Conservation (phyloP, 768 basidiomycete species). For the Lactarius sanguifluus region DNA sequence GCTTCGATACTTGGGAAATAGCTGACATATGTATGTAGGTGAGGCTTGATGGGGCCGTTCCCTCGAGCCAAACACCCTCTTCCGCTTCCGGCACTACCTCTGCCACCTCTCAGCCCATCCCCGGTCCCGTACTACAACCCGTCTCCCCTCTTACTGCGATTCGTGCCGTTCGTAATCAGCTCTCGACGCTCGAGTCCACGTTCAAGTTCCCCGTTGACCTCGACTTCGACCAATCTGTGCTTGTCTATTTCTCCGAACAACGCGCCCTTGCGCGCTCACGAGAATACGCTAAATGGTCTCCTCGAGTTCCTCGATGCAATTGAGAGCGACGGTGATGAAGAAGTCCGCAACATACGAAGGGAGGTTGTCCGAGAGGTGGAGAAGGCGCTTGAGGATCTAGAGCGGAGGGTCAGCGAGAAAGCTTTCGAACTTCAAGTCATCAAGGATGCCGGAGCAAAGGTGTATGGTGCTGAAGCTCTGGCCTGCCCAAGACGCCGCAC, state of each 20-base stretch:
- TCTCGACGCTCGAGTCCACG: conserved; percentile 13
- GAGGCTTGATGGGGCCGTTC: neutral
- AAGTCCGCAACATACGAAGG: conserved; percentile 52
- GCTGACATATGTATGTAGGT: conserved; percentile 4
- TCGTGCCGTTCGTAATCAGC: conserved; percentile 15
- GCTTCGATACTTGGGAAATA: neutral
- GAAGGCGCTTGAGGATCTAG: conserved; percentile 54
- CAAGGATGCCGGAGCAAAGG: neutral
- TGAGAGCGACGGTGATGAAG: conserved; percentile 58
- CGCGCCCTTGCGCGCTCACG: conserved; percentile 58
- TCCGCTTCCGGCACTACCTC: neutral
- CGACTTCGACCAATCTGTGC: conserved; percentile 32
- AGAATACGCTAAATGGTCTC: conserved; percentile 58
- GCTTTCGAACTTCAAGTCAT: neutral
- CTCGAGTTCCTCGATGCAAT: conserved; percentile 66
- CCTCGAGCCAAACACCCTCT: neutral
- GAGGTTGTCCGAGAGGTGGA: conserved; percentile 59
- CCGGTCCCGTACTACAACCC: neutral
- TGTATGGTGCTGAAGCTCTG: neutral
- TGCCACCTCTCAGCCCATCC: neutral
- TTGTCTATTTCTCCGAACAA: conserved; percentile 64
- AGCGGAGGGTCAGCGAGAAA: conserved; percentile 32
- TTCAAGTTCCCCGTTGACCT: conserved; percentile 20
- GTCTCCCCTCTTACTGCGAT: conserved; percentile 18
- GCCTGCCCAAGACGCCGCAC: neutral